These are phyloP conservation scores for Aspergillus sparsus DNA, from an alignment of 495 filamentous ascomycete species.

Conservation along the genomic window DNA sequence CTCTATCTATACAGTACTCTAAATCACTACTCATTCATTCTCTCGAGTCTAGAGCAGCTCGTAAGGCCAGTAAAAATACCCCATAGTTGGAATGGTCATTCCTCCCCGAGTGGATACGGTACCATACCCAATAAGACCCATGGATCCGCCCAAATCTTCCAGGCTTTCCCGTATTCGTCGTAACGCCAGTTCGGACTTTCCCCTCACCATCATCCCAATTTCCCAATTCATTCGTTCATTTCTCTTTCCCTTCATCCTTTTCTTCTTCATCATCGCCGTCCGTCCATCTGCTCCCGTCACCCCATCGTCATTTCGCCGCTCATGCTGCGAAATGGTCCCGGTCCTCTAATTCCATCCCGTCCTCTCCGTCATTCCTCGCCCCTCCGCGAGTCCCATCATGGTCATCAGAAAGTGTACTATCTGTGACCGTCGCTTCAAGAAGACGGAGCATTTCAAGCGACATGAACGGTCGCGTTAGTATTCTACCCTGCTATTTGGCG, in stretches of 20 bases:
- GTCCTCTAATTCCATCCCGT: background rate
- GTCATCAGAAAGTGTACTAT: slow-evolving; percentile 53
- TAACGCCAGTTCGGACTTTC: slow-evolving; percentile 6
- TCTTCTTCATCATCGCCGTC: background rate
- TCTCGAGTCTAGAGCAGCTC: background rate
- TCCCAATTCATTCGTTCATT: slow-evolving; percentile 4
- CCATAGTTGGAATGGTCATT: background rate
- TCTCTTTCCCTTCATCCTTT: slow-evolving; percentile 9
- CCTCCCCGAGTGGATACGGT: slow-evolving; percentile 6
- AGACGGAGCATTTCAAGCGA: slow-evolving; percentile 57
- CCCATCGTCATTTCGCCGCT: slow-evolving; percentile 4
- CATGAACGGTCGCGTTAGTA: slow-evolving; percentile 56
- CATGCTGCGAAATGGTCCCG: slow-evolving; percentile 10
- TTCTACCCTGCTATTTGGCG: background rate
- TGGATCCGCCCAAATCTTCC: background rate
- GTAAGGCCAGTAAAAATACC: background rate
- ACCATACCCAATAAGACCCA: background rate
- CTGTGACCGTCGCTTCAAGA: slow-evolving; percentile 55
- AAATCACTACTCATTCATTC: background rate
- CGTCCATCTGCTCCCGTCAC: background rate
- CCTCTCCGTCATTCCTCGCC: slow-evolving; percentile 8
- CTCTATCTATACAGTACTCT: too few relatives aligned
- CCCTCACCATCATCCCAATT: slow-evolving; percentile 21
- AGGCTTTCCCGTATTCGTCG: slow-evolving; percentile 4
- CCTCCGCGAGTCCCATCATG: slow-evolving; percentile 37